Conservation (phyloP, 768 basidiomycete genomes). For the Exidia glandulosa region DNA sequence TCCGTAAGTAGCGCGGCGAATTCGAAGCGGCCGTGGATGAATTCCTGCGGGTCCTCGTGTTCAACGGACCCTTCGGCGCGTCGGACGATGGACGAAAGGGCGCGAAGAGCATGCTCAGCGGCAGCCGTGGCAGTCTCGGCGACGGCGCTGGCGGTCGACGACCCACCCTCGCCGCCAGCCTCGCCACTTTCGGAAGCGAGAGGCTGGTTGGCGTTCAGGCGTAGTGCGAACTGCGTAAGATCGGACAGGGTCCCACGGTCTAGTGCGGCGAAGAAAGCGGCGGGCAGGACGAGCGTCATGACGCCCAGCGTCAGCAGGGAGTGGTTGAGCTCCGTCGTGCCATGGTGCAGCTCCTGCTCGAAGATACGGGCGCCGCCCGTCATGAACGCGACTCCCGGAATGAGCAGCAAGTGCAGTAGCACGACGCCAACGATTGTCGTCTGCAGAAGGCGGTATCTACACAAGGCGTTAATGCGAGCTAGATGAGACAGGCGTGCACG, state of each 20-base stretch:
- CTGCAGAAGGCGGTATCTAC: constrained; percentile 51
- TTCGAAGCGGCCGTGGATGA: background rate
- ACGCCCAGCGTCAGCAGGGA: constrained; percentile 41
- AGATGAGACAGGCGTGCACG: constrained; percentile 16
- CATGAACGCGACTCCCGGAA: constrained; percentile 63
- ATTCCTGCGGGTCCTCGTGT: background rate
- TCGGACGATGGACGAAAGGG: background rate
- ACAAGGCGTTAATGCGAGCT: background rate
- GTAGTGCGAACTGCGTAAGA: background rate
- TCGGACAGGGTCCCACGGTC: constrained; percentile 15
- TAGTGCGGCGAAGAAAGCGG: constrained; percentile 55
- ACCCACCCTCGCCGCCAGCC: constrained; percentile 1
- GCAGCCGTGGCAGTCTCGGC: background rate
- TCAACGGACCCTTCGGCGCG: background rate
- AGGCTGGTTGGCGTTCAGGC: background rate
- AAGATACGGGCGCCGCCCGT: constrained; percentile 54
- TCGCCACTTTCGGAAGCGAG: constrained; percentile 6
- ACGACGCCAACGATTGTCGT: constrained; percentile 63
- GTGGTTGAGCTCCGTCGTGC: constrained; percentile 49
- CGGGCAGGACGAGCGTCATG: constrained; percentile 50
- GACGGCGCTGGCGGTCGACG: background rate
- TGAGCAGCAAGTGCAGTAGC: constrained; percentile 58
- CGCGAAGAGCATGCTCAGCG: background rate
- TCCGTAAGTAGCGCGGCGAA: constrained; percentile 28
- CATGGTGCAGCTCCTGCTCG: constrained; percentile 55